Conservation (phyloP, 495 filamentous ascomycete species). For the Aspergillus nanangensis region DNA sequence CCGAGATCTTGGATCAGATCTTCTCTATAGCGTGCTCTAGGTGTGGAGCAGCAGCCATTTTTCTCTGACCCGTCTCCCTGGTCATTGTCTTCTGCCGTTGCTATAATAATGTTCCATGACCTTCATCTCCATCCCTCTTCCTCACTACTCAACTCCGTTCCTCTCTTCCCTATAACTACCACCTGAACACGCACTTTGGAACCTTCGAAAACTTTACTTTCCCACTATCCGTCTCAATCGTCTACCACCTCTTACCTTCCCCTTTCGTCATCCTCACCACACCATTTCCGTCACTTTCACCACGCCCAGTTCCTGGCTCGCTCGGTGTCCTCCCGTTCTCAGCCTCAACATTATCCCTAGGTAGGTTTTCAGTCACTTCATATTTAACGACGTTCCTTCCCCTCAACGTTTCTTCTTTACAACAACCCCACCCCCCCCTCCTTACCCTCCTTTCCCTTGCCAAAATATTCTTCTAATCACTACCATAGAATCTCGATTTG, state of each 20-base stretch:
- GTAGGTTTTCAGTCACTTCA: too few relatives aligned
- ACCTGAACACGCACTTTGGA: background rate
- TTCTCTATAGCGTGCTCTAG: slow-evolving; percentile 39
- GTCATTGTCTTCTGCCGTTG: slow-evolving; percentile 24
- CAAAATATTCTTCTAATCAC: too few relatives aligned
- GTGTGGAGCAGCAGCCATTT: slow-evolving; percentile 33
- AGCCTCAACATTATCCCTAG: too few relatives aligned
- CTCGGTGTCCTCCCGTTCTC: too few relatives aligned
- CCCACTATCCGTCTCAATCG: slow-evolving; percentile 4
- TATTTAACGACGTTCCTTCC: background rate
- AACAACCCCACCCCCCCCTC: background rate
- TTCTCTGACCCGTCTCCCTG: slow-evolving; percentile 39
- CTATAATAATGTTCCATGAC: slow-evolving; percentile 19
- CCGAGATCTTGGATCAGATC: slow-evolving; percentile 48
- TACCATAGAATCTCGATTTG: too few relatives aligned
- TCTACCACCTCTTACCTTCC: background rate
- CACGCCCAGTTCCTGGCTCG: too few relatives aligned
- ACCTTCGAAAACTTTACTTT: slow-evolving; percentile 1
- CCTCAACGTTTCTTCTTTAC: background rate
- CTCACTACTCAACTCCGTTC: slow-evolving; percentile 7
- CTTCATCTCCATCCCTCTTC: slow-evolving; percentile 16
- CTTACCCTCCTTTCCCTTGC: slow-evolving; percentile 2
- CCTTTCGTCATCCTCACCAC: background rate
- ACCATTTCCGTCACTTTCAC: background rate
- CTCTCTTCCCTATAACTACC: slow-evolving; percentile 18